Percentiles rank a stretch among this genome's conserved stretches.
phyloP scores from a whole-genome alignment of 1,284 basidiomycete genomes.

The Golubevia sp. region DNA sequence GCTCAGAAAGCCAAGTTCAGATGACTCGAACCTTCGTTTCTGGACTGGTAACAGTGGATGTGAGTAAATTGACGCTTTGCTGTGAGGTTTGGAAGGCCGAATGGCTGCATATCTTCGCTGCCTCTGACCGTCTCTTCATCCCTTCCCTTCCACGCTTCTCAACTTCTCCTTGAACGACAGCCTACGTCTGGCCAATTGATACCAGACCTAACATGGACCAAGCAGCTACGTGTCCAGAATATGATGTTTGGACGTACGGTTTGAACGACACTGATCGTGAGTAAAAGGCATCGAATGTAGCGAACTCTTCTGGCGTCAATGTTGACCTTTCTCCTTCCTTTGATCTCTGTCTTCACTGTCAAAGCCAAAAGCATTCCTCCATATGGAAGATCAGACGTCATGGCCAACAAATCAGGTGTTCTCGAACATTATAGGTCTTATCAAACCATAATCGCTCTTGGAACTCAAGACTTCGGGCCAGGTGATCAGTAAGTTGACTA shows the following conservation, averaged over 20 bases:
- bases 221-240: not conserved
- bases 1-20: constrained; percentile 23
- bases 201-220: not conserved
- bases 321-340: not conserved
- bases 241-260: not conserved
- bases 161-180: not conserved
- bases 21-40: not conserved
- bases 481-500: not conserved
- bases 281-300: not conserved
- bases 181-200: not conserved
- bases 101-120: too few relatives aligned
- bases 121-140: too few relatives aligned
- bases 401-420: not conserved
- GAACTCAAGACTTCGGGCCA: not conserved
- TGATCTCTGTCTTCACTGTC: not conserved
- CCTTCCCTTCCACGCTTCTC: not conserved
- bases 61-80: too few relatives aligned
- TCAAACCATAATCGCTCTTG: not conserved
- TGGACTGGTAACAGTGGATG: not conserved
- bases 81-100: too few relatives aligned
- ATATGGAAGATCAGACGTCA: not conserved
- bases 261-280: not conserved
- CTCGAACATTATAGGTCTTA: not conserved
- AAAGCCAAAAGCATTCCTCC: not conserved
- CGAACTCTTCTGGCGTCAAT: too few relatives aligned